phyloP scores from a whole-genome alignment of 208 protist genomes.

The Dictyostelium gargantuum region DNA sequence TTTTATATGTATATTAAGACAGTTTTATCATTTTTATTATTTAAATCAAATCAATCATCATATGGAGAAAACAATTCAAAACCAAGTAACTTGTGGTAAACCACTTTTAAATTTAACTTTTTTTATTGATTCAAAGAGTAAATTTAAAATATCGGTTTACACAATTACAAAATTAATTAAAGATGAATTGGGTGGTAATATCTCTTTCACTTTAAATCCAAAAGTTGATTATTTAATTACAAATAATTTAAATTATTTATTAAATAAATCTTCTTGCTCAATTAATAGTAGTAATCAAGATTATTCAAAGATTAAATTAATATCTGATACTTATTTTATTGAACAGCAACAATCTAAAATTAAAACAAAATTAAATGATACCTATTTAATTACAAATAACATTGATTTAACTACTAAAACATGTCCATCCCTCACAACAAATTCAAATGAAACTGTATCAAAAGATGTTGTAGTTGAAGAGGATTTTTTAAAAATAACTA shows the following conservation, averaged over 20 bases:
- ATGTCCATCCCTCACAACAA: too few species aligned
- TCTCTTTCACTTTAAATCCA: background rate
- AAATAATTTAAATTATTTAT: background rate
- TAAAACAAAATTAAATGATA: background rate
- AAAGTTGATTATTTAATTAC: slow-evolving; percentile 10
- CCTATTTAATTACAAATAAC: background rate
- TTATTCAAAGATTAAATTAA: background rate
- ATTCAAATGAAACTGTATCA: too few species aligned
- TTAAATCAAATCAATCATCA: background rate
- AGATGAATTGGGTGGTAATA: background rate
- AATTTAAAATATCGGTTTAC: background rate
- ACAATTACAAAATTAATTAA: background rate
- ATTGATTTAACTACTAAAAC: too few species aligned
- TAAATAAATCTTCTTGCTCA: background rate
- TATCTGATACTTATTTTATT: background rate
- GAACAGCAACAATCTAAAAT: background rate
- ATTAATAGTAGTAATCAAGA: background rate
- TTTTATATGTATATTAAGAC: background rate
- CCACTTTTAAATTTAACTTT: background rate
- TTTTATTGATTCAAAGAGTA: background rate
- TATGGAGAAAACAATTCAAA: background rate
- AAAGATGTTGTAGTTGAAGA: background rate
- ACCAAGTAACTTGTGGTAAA: background rate
- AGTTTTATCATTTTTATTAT: background rate
- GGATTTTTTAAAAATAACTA: background rate